A percentile compares a stretch with the other conserved stretches of the same genome.
Evolutionary conservation across 1,139 yeast species (phyloP).

Genomic region (Saccharomyces hybrid): DNA sequence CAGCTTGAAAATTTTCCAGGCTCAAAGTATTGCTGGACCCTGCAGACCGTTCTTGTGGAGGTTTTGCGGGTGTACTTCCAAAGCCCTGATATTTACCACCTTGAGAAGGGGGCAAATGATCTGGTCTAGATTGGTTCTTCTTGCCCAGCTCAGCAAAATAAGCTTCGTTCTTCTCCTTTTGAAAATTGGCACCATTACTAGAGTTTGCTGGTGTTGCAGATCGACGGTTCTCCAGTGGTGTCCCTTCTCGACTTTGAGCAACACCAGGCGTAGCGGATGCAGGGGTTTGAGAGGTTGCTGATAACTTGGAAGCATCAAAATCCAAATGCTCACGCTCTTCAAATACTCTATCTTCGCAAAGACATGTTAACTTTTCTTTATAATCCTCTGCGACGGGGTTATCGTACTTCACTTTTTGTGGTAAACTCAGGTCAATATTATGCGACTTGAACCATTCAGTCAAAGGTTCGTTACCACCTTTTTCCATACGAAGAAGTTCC

Average conservation of each 20-base stretch:
- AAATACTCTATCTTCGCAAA: slow-evolving; percentile 67
- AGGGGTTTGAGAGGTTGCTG: slow-evolving; percentile 12
- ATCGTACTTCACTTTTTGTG: slow-evolving; percentile 71
- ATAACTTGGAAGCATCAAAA: slow-evolving; percentile 24
- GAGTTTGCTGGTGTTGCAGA: slow-evolving; percentile 36
- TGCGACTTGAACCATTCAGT: slow-evolving; percentile 58
- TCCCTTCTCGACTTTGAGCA: slow-evolving; percentile 21
- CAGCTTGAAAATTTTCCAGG: slow-evolving; percentile 69
- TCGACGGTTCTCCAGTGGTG: slow-evolving; percentile 32
- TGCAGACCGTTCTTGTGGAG: slow-evolving; percentile 24
- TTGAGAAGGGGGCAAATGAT: slow-evolving; percentile 78
- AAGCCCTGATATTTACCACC: slow-evolving; percentile 92
- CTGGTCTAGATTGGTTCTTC: slow-evolving; percentile 66
- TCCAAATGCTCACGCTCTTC: slow-evolving; percentile 58
- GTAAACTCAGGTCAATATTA: slow-evolving; percentile 61
- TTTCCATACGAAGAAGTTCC: slow-evolving; percentile 83
- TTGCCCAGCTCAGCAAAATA: slow-evolving; percentile 77
- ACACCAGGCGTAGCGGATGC: slow-evolving; percentile 2
- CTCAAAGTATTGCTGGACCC: slow-evolving; percentile 40
- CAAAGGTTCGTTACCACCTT: slow-evolving; percentile 86
- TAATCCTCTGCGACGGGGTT: slow-evolving; percentile 93
- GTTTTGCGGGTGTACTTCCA: slow-evolving; percentile 58
- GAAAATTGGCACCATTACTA: slow-evolving; percentile 25
- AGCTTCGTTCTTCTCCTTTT: slow-evolving; percentile 62
- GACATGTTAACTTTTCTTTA: slow-evolving; percentile 69